Evolutionary conservation across 352 stramenopile species (phyloP).

Genomic region (Bremia lactucae): DNA sequence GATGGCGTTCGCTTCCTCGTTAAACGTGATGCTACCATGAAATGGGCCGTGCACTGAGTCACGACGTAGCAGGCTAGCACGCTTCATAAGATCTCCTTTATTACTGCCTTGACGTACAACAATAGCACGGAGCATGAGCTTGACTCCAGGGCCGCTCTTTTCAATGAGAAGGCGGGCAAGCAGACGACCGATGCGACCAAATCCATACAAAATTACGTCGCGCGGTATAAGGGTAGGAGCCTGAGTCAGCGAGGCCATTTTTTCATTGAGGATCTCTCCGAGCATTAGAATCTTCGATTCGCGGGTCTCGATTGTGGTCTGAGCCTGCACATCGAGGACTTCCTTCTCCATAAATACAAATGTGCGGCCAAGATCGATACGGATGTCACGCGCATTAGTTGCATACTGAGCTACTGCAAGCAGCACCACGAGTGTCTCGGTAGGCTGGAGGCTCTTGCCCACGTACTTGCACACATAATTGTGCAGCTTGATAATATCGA

Average conservation of each 20-base stretch:
- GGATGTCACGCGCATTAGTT: conserved; percentile 50
- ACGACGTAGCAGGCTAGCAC: conserved; percentile 67
- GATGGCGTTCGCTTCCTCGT: conserved; percentile 79
- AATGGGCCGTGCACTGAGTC: conserved; percentile 84
- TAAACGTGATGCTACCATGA: conserved; percentile 72
- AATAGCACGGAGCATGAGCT: conserved; percentile 83
- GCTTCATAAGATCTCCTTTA: conserved; percentile 77
- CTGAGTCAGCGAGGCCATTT: conserved; percentile 39
- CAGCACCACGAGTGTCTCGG: conserved; percentile 64
- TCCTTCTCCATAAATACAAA: conserved; percentile 54
- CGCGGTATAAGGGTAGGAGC: conserved; percentile 38
- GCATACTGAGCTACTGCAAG: conserved; percentile 48
- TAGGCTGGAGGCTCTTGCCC: conserved; percentile 60
- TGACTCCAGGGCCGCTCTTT: conserved; percentile 74
- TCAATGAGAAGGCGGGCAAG: conserved; percentile 71
- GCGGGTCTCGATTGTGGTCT: conserved; percentile 21
- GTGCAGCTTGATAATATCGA: conserved; percentile 77
- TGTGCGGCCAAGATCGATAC: conserved; percentile 68
- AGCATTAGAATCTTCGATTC: conserved; percentile 39
- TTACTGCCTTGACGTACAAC: conserved; percentile 80
- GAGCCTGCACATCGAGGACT: conserved; percentile 38
- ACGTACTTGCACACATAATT: conserved; percentile 82
- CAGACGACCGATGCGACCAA: conserved; percentile 81
- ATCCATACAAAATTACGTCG: conserved; percentile 81
- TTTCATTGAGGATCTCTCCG: conserved; percentile 40